Conservation (phyloP, 2,329 filamentous ascomycete genomes). For the Arthroderma sp. region DNA sequence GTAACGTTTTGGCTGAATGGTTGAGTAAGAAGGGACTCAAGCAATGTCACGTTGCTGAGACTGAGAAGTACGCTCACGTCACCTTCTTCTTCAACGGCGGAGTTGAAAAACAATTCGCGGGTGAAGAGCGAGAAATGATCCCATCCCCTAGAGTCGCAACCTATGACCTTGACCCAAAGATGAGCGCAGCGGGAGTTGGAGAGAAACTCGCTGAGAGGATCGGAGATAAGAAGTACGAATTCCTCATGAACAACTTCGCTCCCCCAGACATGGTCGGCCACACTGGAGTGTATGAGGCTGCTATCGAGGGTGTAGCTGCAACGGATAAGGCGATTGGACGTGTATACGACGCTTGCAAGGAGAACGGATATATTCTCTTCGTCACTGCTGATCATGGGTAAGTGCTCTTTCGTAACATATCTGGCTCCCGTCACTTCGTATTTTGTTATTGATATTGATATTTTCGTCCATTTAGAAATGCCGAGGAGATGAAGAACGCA, state of each 20-base stretch:
- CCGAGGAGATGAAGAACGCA: slow-evolving; percentile 96
- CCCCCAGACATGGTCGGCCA: slow-evolving; percentile 99
- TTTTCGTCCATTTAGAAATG: slow-evolving; percentile 45
- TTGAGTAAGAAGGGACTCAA: slow-evolving; percentile 75
- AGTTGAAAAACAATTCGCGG: slow-evolving; percentile 87
- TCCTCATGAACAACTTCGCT: slow-evolving; percentile 99
- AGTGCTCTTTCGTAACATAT: slow-evolving; percentile 17
- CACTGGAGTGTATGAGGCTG: slow-evolving; percentile 92
- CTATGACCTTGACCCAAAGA: slow-evolving; percentile 88
- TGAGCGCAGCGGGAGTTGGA: slow-evolving; percentile 84
- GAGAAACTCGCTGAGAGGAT: slow-evolving; percentile 83
- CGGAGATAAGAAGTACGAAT: slow-evolving; percentile 73
- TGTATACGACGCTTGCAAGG: slow-evolving; percentile 87
- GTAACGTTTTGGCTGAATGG: slow-evolving; percentile 96
- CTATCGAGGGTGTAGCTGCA: slow-evolving; percentile 67
- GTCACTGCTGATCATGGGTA: slow-evolving; percentile 89
- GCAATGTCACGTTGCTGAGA: slow-evolving; percentile 96
- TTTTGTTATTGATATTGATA: neutral
- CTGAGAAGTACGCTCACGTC: slow-evolving; percentile 98
- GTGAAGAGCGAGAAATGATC: slow-evolving; percentile 86
- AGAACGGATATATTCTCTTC: slow-evolving; percentile 84
- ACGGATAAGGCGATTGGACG: slow-evolving; percentile 90
- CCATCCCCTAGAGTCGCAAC: slow-evolving; percentile 90
- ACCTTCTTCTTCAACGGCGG: slow-evolving; percentile 99
- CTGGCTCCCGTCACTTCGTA: neutral